Percentiles rank a stretch among this genome's conserved stretches.
Evolutionary conservation across 768 basidiomycete species (phyloP).

Genomic region (Zangia roseola): DNA sequence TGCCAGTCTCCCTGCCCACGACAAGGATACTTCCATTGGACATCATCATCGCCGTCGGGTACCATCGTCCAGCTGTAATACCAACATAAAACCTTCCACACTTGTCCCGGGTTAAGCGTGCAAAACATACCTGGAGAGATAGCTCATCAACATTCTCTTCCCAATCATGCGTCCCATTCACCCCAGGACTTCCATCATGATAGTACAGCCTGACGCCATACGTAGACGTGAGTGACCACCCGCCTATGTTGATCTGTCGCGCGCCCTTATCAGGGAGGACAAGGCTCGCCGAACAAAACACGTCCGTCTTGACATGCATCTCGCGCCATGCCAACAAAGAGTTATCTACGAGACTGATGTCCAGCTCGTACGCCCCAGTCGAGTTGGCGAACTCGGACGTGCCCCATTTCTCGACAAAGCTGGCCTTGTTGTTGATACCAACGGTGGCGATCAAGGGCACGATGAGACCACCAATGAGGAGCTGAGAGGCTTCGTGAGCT

Average conservation of each 20-base stretch:
- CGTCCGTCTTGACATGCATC: constrained; percentile 76
- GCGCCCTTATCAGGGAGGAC: constrained; percentile 74
- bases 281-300: constrained; percentile 75
- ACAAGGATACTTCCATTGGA: constrained; percentile 74
- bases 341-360: constrained; percentile 51
- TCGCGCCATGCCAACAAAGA: constrained; percentile 59
- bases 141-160: constrained; percentile 64
- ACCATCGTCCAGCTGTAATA: constrained; percentile 64
- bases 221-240: constrained; percentile 69
- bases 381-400: constrained; percentile 61
- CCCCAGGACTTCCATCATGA: constrained; percentile 64
- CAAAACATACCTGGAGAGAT: constrained; percentile 51
- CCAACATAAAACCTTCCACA: background rate
- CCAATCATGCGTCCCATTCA: constrained; percentile 78
- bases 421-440: constrained; percentile 79
- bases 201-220: constrained; percentile 72
- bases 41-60: constrained; percentile 64
- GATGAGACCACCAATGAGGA: constrained; percentile 56
- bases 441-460: constrained; percentile 74
- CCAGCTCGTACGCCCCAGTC: constrained; percentile 79
- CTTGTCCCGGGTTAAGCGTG: too few species aligned
- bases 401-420: constrained; percentile 73
- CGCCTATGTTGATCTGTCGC: constrained; percentile 29
- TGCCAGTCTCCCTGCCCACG: constrained; percentile 72
- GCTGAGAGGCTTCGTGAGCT: constrained; percentile 28